Evolutionary conservation across 345 rosid genomes (phyloP), one percentile per base, ranked within the genome.

Genomic region (Rhodamnia argentea): DNA sequence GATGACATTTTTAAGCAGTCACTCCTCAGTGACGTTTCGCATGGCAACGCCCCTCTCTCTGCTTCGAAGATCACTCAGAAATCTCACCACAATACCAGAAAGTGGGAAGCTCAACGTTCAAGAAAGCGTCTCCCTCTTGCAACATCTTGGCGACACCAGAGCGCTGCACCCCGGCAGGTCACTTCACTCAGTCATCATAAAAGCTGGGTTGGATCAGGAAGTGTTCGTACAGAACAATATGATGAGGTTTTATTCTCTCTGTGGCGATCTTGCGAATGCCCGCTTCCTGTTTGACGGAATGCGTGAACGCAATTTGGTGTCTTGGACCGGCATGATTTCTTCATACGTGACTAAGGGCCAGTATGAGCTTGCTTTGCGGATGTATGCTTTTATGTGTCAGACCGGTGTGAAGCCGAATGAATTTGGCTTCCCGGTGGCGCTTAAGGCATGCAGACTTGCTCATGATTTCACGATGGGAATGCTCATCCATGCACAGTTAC

Each of bases 251-350:
- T 82, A 32, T 52, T 7, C 51, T 23, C 52, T 59, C 10, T 82
- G 56, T 4, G 59, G 85, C 18, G 81, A 53, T 84, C 81, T 57
- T 6, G 24, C 37, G 47, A 81, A 32, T 42, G 90, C 89, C 23
- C 89, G 85, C 24, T 29, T 83, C 14, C 1, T 88, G 92, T 83
- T 89, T 83, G 90, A 88, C 82, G 85, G 88, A 88, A 91, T 88
- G 90, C 5, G 84, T 51, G 82, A 23, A 83, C 74, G 12, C 74
- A 87, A 52, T 47, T 75, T 88, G 84, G 58, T 52, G 42, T 86
- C 81, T 58, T 85, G 74, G 52, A 55, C 84, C 20, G 84, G 81
- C 82, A 40, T 85, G 81, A 24, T 85, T 81, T 90, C 40, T 58
- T 64, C 85, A 20, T 88, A 74, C 76, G 14, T 76, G 85, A n/a